Percentiles rank a stretch among this genome's conserved stretches.
These are phyloP conservation scores for Calonectria ilicicola DNA, from an alignment of 2,329 filamentous ascomycete genomes.

Conservation along the genomic window DNA sequence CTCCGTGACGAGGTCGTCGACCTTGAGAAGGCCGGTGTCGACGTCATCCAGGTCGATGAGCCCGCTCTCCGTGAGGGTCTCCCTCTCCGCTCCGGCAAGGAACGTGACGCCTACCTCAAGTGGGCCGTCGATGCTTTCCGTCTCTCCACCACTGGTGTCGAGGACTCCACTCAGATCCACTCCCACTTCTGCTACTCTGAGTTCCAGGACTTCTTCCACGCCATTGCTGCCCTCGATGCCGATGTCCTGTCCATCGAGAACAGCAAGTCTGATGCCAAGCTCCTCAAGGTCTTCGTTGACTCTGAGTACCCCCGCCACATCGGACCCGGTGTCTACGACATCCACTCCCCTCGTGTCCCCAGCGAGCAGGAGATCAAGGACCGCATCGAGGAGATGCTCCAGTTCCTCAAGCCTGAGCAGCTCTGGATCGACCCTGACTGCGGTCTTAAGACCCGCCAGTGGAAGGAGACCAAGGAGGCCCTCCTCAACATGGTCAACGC, in stretches of 20 bases:
- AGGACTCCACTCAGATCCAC: slow-evolving; percentile 98
- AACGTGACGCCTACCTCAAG: slow-evolving; percentile 95
- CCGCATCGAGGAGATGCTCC: slow-evolving; percentile 97
- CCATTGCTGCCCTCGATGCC: slow-evolving; percentile 96
- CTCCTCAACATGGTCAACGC: slow-evolving; percentile 98
- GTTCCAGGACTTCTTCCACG: slow-evolving; percentile 99
- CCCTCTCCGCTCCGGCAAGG: slow-evolving; percentile 90
- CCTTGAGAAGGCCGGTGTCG: slow-evolving; percentile 95
- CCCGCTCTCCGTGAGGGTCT: slow-evolving; percentile 99
- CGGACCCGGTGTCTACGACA: slow-evolving; percentile 99
- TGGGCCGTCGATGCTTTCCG: slow-evolving; percentile 99
- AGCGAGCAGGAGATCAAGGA: slow-evolving; percentile 98
- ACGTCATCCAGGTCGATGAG: slow-evolving; percentile 99
- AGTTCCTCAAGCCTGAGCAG: slow-evolving; percentile 97
- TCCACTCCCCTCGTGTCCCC: slow-evolving; percentile 98
- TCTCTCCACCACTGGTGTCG: slow-evolving; percentile 90
- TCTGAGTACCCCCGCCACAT: slow-evolving; percentile 98
- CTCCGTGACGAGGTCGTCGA: slow-evolving; percentile 99
- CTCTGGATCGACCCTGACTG: slow-evolving; percentile 99
- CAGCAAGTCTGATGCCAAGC: slow-evolving; percentile 99
- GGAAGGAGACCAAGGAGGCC: slow-evolving; percentile 98
- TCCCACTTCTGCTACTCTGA: slow-evolving; percentile 99
- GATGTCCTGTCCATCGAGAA: slow-evolving; percentile 99
- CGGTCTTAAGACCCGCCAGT: slow-evolving; percentile 98
- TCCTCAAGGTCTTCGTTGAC: slow-evolving; percentile 98